Base-by-base conservation (phyloP, 768 basidiomycete genomes). In the Rhizopogon rudus region DNA sequence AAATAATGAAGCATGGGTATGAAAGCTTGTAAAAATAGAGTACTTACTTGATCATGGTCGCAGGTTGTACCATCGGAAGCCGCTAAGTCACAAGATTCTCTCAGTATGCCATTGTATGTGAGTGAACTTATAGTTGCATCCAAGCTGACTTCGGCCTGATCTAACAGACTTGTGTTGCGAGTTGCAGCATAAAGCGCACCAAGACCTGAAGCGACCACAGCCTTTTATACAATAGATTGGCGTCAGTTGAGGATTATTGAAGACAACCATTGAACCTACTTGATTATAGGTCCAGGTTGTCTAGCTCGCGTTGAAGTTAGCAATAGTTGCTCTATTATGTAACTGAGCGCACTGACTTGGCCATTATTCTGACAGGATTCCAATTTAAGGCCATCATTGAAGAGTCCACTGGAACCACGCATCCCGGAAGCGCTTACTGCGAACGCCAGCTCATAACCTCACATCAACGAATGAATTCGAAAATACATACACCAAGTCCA, bases 271-370 rank as follows among this genome's bases (percentile, higher is more conserved):
- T 6, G n/a, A 20, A 54, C 59, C 40, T 56, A 78, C 81, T 61
- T 82, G 81, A 58, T 83, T 82, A 61, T 83, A 83, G 0, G 77
- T 81, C 82, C 82, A 82, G 2, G 81, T 75, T 4, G 80, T 82
- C 77, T 81, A 56, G 16, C 14, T 37, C 20, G 20, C 22, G 8
- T 5, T 49, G 20, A 10, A 20, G 3, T 49, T n/a, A 37, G 42
- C 29, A 33, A 43, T 28, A 35, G 14, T n/a, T 25, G 45, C 25
- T 42, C 37, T 44, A 42, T 1, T 16, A 20, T 20, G 20, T 20
- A 53, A 12, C 33, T 51, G 51, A 12, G 29, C 9, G 6, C 31
- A 54, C 60, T 22, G 28, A 63, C 68, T 60, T 44, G 37, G 8
- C 60, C 58, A 40, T 69, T 71, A 59, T 71, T 71, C 52, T 61